Evolutionary conservation across 768 basidiomycete genomes (phyloP), one percentile per base, ranked within the genome.

Genomic region (Lentinula boryana): DNA sequence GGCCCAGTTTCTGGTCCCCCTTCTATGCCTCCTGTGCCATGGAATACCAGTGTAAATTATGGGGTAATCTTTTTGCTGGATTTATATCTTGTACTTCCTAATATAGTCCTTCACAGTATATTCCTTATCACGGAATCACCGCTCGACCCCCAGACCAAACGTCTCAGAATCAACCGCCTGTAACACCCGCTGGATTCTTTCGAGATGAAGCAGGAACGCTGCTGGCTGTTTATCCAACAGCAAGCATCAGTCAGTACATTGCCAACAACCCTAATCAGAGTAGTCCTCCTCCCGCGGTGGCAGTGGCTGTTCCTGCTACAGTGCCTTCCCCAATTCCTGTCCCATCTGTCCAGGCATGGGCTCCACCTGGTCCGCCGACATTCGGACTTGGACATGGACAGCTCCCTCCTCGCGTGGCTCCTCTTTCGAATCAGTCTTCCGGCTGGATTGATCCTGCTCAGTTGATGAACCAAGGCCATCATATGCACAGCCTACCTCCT

Each of bases 191-290:
- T 0, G 86, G 87, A 1, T 91, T 89, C 66, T 82, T 88, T 57
- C 87, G 89, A 62, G 84, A 85, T 58, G 86, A 88, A 59, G 85
- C 87, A 55, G 87, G 89, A 4, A 83, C 83, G n/a, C 76, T 90
- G 32, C 81, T 89, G 44, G 81, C 89, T 23, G 80, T 89, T 35
- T 90, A 91, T 68, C 81, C 80, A 27, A 84, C 84, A 3, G 88
- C 90, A 50, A 87, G 84, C 1, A 77, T 89, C 31, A 82, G 87
- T 63, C 82, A 84, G 57, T 89, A 89, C 65, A 84, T 89, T 83
- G 69, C 84, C 23, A 73, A 76, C 53, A 72, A 70, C 33, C 57
- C 57, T 4, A 46, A 27, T 41, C 57, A 58, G 33, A 49, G 10
- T 18, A 44, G 13, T 36, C 21, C 57, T 16, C 41, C 56, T 44